Base-by-base conservation (phyloP, 345 rosid species). In the Acer negundo region DNA sequence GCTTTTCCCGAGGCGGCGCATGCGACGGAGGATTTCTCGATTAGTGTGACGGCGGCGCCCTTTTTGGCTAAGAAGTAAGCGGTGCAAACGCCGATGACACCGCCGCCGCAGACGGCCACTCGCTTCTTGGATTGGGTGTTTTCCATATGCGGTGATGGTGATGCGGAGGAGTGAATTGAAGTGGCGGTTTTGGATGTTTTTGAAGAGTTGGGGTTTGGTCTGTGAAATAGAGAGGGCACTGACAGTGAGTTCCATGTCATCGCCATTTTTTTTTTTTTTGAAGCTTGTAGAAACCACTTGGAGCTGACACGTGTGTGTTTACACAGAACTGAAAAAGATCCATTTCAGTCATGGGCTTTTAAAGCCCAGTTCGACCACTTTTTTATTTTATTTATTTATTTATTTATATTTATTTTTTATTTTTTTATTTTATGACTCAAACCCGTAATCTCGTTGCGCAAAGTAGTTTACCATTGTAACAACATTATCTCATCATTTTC, bases 1-100 rank as follows among this genome's bases (percentile, higher is more conserved):
- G 98, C 89, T 80, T 91, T 94, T 4, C 97, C 97, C 0, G 98
- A 95, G 8, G 97, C 98, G 2, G 92, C 97, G 75, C 97, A 93
- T 1, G 97, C 97, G 16, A 90, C 72, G 3, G 97, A 87, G 11
- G 97, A 91, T 86, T 87, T 86, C 84, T 93, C 97, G 55, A 93
- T 69, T 59, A 95, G 88, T 0, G 94, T 87, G 72, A 94, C 95
- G 66, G 92, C 75, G 77, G 88, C 90, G 53, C 94, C 90, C 44
- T 84, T 87, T 77, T 90, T 89, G 31, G 93, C 86, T 69, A 95
- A 87, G 88, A 95, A 95, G 76, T 90, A 95, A 62, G 97, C 94
- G 23, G 94, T 86, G 87, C 94, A 95, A 7, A 95, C 97, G 6
- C 98, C 97, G 80, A 93, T 93, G 16, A 93, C 82, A 3, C 98